Conservation (phyloP, 1,284 basidiomycete species). For the Apiotrichum laibachii region DNA sequence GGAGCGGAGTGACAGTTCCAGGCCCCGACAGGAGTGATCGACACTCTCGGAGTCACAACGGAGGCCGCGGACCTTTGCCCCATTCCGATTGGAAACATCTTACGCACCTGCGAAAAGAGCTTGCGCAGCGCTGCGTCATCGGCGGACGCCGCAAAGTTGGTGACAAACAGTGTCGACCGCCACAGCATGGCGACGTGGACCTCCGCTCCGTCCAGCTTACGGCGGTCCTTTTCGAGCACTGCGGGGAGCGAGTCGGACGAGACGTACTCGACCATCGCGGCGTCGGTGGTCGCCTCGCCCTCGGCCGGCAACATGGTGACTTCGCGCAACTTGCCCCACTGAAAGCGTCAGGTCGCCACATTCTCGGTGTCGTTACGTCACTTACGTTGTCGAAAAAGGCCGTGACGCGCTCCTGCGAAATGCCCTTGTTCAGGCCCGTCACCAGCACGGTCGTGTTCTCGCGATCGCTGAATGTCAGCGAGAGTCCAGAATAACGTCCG, state of each 20-base stretch:
- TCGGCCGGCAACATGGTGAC: conserved; percentile 54
- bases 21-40: too few species aligned
- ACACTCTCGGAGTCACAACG: background rate
- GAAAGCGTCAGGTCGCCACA: conserved; percentile 14
- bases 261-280: conserved; percentile 52
- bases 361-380: conserved; percentile 12
- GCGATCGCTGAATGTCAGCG: conserved; percentile 66
- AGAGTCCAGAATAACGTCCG: too few species aligned
- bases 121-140: conserved; percentile 74
- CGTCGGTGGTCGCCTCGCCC: conserved; percentile 21
- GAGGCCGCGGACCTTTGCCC: background rate
- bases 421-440: conserved; percentile 62
- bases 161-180: conserved; percentile 92
- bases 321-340: conserved; percentile 83
- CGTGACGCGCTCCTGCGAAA: conserved; percentile 65
- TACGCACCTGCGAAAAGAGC: conserved; percentile 70
- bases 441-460: conserved; percentile 93
- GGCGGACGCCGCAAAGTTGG: conserved; percentile 86
- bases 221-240: conserved; percentile 90
- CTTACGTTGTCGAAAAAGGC: conserved; percentile 80
- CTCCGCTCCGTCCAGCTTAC: conserved; percentile 69
- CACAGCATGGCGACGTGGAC: conserved; percentile 83
- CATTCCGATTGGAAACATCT: too few species aligned
- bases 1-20: too few species aligned
- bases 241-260: conserved; percentile 66